A percentile compares a stretch with the other conserved stretches of the same genome.
Conservation (phyloP, 2,329 filamentous ascomycete species). For the Colletotrichum lini region DNA sequence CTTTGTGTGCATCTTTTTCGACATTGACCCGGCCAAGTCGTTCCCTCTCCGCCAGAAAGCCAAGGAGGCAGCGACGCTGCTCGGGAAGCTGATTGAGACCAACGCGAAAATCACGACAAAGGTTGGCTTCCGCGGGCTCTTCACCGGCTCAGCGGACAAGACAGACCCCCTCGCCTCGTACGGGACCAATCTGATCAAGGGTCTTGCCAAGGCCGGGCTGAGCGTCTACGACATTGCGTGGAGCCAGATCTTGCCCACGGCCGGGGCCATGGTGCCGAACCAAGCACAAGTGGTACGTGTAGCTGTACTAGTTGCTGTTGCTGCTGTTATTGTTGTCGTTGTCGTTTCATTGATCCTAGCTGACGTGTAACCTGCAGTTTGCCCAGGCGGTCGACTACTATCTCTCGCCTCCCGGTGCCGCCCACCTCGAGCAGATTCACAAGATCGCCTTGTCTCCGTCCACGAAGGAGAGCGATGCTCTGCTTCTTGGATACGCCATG, state of each 20-base stretch:
- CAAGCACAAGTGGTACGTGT: slow-evolving; percentile 75
- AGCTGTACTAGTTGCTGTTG: too few relatives aligned
- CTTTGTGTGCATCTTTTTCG: slow-evolving; percentile 76
- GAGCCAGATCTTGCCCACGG: slow-evolving; percentile 78
- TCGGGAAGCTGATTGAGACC: slow-evolving; percentile 74
- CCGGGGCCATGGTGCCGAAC: slow-evolving; percentile 77
- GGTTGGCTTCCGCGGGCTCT: slow-evolving; percentile 64
- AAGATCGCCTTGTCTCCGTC: slow-evolving; percentile 69
- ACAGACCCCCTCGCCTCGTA: slow-evolving; percentile 72
- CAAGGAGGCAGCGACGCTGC: slow-evolving; percentile 68
- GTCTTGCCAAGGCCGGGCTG: slow-evolving; percentile 74
- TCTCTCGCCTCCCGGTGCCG: slow-evolving; percentile 68
- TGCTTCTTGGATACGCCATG: slow-evolving; percentile 78
- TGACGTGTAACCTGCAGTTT: slow-evolving; percentile 63
- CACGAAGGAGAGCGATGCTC: slow-evolving; percentile 71
- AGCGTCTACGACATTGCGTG: slow-evolving; percentile 77
- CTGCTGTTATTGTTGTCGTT: too few relatives aligned
- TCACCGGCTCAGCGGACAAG: slow-evolving; percentile 65
- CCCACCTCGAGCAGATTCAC: slow-evolving; percentile 73
- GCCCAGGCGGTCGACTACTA: slow-evolving; percentile 82
- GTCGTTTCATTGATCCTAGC: background rate
- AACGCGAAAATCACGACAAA: slow-evolving; percentile 73
- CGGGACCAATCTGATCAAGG: slow-evolving; percentile 76
- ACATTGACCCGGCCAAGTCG: slow-evolving; percentile 76
- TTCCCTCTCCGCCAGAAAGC: slow-evolving; percentile 75